phyloP scores from a whole-genome alignment of 1,139 yeast species.

The Zygosaccharomyces sapae region DNA sequence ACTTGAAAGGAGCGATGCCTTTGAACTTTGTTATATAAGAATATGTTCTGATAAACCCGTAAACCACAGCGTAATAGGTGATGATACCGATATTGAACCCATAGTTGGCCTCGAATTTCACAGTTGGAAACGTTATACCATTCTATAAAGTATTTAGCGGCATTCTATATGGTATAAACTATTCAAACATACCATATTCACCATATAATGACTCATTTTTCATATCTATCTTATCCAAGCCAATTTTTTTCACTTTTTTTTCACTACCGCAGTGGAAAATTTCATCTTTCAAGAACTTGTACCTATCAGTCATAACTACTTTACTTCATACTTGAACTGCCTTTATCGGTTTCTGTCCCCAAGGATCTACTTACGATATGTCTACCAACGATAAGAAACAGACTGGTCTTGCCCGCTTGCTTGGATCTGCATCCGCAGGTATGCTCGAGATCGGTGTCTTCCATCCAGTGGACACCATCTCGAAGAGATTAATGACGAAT shows the following conservation, averaged over 20 bases:
- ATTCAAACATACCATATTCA: not conserved
- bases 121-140: not conserved
- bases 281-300: not conserved
- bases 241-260: not conserved
- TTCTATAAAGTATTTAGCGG: not conserved
- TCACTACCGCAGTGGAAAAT: not conserved
- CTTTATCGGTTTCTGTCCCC: not conserved
- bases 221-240: not conserved
- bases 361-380: constrained; percentile 22
- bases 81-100: not conserved
- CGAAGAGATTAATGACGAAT: constrained; percentile 96
- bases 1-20: not conserved
- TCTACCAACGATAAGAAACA: constrained; percentile 76
- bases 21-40: not conserved
- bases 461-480: constrained; percentile 98
- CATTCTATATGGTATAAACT: not conserved
- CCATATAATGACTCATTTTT: not conserved
- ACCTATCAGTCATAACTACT: not conserved
- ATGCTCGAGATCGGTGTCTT: constrained; percentile 93
- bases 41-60: constrained; percentile 1
- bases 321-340: not conserved
- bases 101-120: not conserved
- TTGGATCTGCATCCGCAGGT: constrained; percentile 98
- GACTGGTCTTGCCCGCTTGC: constrained; percentile 82
- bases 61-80: not conserved